These are phyloP conservation scores for Russula abietina DNA, from an alignment of 768 basidiomycete species.

Conservation along the genomic window DNA sequence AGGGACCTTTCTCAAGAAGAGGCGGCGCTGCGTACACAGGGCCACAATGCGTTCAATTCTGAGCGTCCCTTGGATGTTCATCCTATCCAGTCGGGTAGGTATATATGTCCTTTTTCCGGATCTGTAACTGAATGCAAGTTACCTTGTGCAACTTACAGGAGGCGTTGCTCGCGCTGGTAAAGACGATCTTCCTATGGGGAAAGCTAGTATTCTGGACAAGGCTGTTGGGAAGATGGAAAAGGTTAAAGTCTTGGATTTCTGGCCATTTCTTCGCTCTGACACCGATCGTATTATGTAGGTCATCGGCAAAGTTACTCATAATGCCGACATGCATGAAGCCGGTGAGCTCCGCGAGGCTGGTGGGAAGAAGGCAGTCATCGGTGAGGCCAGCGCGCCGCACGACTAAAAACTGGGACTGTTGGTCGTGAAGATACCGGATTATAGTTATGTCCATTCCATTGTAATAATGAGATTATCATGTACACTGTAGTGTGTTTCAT, in stretches of 20 bases:
- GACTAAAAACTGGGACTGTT: constrained; percentile 29
- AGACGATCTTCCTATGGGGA: constrained; percentile 34
- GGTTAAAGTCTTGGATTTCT: constrained; percentile 30
- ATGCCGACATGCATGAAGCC: constrained; percentile 48
- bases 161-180: constrained; percentile 35
- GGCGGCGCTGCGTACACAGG: not conserved
- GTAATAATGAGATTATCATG: not conserved
- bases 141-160: constrained; percentile 25
- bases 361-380: constrained; percentile 43
- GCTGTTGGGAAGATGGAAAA: constrained; percentile 54
- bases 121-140: not conserved
- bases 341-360: constrained; percentile 51
- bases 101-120: constrained; percentile 20
- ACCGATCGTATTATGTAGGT: constrained; percentile 31
- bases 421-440: too few relatives aligned
- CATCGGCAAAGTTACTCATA: constrained; percentile 43
- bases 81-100: constrained; percentile 32
- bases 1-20: not conserved
- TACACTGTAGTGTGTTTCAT: not conserved
- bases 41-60: constrained; percentile 28
- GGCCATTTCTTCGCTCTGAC: not conserved
- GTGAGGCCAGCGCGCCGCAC: constrained; percentile 38
- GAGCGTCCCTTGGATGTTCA: constrained; percentile 35
- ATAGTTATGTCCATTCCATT: too few relatives aligned
- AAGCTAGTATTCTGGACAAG: constrained; percentile 46